Percentiles rank a stretch among this genome's conserved stretches.
Evolutionary conservation across 148 eudicot genomes (phyloP).

Genomic region (Simmondsia chinensis): DNA sequence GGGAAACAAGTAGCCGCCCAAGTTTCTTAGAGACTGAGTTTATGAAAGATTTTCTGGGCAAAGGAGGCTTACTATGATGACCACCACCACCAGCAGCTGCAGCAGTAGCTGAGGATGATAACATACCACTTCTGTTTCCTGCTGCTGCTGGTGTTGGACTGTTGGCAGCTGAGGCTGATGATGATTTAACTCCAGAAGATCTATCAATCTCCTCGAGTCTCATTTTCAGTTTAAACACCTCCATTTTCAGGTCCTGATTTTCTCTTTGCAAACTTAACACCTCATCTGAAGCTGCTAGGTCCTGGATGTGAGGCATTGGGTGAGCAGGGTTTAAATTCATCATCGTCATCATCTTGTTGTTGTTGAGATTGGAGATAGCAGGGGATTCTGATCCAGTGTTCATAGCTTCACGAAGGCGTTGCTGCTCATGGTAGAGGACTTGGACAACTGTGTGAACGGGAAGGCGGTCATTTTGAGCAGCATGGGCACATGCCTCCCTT

Average conservation of each 20-base stretch:
- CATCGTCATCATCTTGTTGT: no score
- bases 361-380: conserved; percentile 12
- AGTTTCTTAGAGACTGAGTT: conserved; percentile 55
- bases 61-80: conserved; percentile 39
- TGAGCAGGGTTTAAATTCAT: conserved; percentile 10
- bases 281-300: conserved; percentile 27
- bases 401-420: conserved; percentile 60
- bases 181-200: background rate
- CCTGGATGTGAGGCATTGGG: no score
- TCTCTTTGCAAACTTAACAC: conserved; percentile 36
- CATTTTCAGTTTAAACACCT: conserved; percentile 62
- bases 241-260: conserved; percentile 72
- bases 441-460: conserved; percentile 89
- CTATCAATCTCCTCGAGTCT: conserved; percentile 55
- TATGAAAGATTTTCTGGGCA: conserved; percentile 59
- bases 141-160: conserved; percentile 21
- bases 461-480: conserved; percentile 89
- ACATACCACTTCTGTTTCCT: conserved; percentile 4
- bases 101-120: conserved; percentile 12
- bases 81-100: no score
- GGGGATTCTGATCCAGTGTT: conserved; percentile 23
- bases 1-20: conserved; percentile 45
- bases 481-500: conserved; percentile 87
- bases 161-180: conserved; percentile 3
- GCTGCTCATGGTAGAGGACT: conserved; percentile 88